A percentile compares a stretch with the other conserved stretches of the same genome.
These are phyloP conservation scores for Hyaloscypha bicolor DNA, from an alignment of 495 filamentous ascomycete species.

Conservation along the genomic window DNA sequence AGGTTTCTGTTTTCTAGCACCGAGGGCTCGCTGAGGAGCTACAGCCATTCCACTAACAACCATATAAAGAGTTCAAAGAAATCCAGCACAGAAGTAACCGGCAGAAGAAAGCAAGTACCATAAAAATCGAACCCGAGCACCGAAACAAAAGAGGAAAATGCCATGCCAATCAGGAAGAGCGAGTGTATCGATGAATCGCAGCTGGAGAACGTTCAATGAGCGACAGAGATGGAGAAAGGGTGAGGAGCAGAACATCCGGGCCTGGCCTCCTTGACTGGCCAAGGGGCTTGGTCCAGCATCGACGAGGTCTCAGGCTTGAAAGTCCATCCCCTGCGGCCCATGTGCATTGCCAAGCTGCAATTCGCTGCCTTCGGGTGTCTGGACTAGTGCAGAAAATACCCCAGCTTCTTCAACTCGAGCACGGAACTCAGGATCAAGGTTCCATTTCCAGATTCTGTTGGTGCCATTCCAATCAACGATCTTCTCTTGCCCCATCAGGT, in stretches of 20 bases:
- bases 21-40: slow-evolving; percentile 8
- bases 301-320: not conserved
- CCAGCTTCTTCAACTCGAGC: not conserved
- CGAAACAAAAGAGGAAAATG: not conserved
- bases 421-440: slow-evolving; percentile 2
- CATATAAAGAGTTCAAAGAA: not conserved
- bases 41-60: not conserved
- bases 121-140: not conserved
- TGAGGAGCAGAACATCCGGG: not conserved
- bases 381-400: not conserved
- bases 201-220: not conserved
- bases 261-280: too few relatives aligned
- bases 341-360: not conserved
- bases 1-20: not conserved
- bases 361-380: not conserved
- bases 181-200: not conserved
- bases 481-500: slow-evolving; percentile 1
- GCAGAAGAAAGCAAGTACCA: not conserved
- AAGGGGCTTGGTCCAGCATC: not conserved
- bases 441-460: not conserved
- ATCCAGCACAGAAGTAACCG: not conserved
- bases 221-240: not conserved
- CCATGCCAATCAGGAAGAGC: not conserved
- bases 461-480: not conserved
- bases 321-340: not conserved